Conservation (phyloP, 148 eudicot species). For the Cornus controversa region DNA sequence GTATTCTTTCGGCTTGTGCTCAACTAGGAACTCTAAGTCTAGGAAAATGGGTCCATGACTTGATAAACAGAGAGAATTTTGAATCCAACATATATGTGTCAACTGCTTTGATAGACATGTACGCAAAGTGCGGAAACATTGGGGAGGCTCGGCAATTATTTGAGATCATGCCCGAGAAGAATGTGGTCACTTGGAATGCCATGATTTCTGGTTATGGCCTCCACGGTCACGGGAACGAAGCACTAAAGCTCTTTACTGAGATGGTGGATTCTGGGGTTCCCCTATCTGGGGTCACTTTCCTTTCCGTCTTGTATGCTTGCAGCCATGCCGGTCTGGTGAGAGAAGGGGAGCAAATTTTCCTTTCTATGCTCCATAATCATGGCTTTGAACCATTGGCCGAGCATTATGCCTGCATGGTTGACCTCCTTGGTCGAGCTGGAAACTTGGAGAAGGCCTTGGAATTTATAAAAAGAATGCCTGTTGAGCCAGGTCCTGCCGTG, state of each 20-base stretch:
- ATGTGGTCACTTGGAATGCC: too few relatives aligned
- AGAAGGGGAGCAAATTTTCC: too few relatives aligned
- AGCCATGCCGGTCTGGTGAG: slow-evolving; percentile 85
- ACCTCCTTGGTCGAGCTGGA: too few relatives aligned
- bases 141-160: slow-evolving; percentile 51
- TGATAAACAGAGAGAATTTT: slow-evolving; percentile 46
- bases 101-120: slow-evolving; percentile 86
- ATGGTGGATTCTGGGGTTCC: slow-evolving; percentile 47
- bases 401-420: too few relatives aligned
- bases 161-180: slow-evolving; percentile 43
- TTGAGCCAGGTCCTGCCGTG: slow-evolving; percentile 55
- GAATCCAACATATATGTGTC: slow-evolving; percentile 52
- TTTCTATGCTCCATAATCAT: too few relatives aligned
- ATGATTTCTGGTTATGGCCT: too few relatives aligned
- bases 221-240: slow-evolving; percentile 66
- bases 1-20: slow-evolving; percentile 78
- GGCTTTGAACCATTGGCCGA: too few relatives aligned
- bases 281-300: slow-evolving; percentile 63
- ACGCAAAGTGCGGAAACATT: slow-evolving; percentile 78
- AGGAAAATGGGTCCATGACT: slow-evolving; percentile 72
- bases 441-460: slow-evolving; percentile 59
- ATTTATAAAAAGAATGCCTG: slow-evolving; percentile 65
- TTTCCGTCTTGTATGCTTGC: slow-evolving; percentile 75
- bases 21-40: slow-evolving; percentile 73
- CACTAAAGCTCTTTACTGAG: slow-evolving; percentile 42